Percentiles rank a stretch among this genome's conserved stretches.
Evolutionary conservation across 305 asterid genomes (phyloP).

Genomic region (Solanum aculeatissimum): DNA sequence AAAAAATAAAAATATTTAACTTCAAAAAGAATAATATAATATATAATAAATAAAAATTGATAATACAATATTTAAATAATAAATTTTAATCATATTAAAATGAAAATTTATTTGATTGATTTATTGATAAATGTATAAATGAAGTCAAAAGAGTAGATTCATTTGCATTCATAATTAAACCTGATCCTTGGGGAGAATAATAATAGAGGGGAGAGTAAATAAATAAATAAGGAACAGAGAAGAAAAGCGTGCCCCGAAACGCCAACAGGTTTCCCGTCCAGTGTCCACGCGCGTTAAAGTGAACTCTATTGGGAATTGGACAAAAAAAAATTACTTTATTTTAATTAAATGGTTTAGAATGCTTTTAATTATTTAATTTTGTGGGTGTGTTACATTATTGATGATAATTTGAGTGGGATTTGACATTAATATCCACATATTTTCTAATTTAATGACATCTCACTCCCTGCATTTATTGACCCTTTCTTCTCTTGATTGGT

Average conservation of each 20-base stretch:
- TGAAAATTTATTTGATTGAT: background rate
- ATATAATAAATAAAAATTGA: background rate
- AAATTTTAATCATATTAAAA: background rate
- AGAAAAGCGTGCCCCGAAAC: conserved; percentile 3
- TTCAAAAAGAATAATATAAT: background rate
- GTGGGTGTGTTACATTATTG: conserved; percentile 1
- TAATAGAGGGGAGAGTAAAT: background rate
- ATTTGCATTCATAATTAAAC: background rate
- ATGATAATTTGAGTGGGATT: background rate
- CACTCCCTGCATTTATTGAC: background rate
- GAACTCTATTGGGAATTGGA: background rate
- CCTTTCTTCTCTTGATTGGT: background rate
- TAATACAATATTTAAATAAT: background rate
- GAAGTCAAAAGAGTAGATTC: background rate
- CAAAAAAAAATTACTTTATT: too few species aligned
- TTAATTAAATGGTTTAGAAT: background rate
- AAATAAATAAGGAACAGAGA: background rate
- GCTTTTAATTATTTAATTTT: background rate
- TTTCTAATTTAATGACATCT: background rate
- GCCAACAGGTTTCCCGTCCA: conserved; percentile 8
- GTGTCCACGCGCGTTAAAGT: conserved; percentile 6
- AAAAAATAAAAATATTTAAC: background rate
- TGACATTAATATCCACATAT: background rate
- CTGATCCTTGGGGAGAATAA: background rate
- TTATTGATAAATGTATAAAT: background rate